A percentile compares a stretch with the other conserved stretches of the same genome.
Evolutionary conservation across 2,329 filamentous ascomycete species (phyloP).

Genomic region (Ophiostoma ulmi): DNA sequence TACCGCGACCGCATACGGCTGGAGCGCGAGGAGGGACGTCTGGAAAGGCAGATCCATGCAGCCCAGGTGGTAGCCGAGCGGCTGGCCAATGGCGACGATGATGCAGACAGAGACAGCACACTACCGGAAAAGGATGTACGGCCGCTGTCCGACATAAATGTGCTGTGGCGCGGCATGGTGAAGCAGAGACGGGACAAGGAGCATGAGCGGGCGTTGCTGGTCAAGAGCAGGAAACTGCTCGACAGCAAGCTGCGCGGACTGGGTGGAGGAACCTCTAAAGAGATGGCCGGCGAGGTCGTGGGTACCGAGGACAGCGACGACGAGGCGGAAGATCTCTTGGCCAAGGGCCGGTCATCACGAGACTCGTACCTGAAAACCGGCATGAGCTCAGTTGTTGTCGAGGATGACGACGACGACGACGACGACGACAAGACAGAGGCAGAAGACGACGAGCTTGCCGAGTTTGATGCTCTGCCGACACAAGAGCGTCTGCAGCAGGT

Average conservation of each 20-base stretch:
- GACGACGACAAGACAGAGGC: conserved; percentile 63
- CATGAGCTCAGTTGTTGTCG: conserved; percentile 55
- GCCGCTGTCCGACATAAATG: conserved; percentile 59
- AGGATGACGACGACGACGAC: conserved; percentile 56
- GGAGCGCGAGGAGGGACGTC: conserved; percentile 63
- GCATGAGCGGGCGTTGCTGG: conserved; percentile 58
- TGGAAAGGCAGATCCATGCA: conserved; percentile 65
- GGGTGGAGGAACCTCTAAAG: conserved; percentile 40
- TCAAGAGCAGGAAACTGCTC: conserved; percentile 51
- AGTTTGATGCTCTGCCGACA: conserved; percentile 65
- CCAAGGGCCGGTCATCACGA: conserved; percentile 48
- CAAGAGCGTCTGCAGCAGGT: conserved; percentile 62
- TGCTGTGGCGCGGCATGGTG: conserved; percentile 74
- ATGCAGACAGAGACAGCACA: not conserved
- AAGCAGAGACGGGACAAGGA: conserved; percentile 65
- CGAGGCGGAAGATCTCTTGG: conserved; percentile 51
- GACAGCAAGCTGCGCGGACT: conserved; percentile 22
- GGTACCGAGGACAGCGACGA: conserved; percentile 48
- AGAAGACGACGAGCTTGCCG: conserved; percentile 77
- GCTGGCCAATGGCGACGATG: conserved; percentile 50
- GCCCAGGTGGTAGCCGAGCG: conserved; percentile 80
- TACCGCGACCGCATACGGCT: conserved; percentile 67
- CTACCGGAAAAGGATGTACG: conserved; percentile 35
- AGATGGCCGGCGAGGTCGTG: conserved; percentile 58
- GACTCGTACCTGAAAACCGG: conserved; percentile 29